Base-by-base conservation (phyloP, 371 early-diverging fungal genomes). In the Mucor racemosus region DNA sequence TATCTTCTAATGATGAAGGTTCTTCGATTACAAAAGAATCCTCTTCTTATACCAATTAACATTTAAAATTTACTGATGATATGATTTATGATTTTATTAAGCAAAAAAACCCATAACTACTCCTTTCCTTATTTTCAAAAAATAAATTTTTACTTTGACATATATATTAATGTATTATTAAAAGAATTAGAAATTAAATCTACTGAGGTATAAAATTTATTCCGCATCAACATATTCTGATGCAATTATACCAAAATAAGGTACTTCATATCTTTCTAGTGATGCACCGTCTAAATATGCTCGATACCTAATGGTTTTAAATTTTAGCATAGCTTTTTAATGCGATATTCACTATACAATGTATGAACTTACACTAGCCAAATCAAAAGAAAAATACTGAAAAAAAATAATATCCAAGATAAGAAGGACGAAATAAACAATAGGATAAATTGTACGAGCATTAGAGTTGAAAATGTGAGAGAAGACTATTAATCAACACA, bases 221-320 rank as follows among this genome's bases (percentile, higher is more conserved):
- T 90, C 90, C 19, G 69, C 73, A 67, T 90, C 89, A 1, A 87
- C 87, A 85, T 87, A 90, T 60, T 81, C 73, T 34, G 86, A 75
- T 19, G 91, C 91, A 14, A 88, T 68, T 38, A 61, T 55, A 19
- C 91, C 91, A 67, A 88, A 69, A 61, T 81, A 87, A 7, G 91
- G 91, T 7, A 88, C 54, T 57, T 83, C 77, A 48, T 84, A 88
- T 53, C 91, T 78, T 46, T 86, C 87, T 40, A 91, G 71, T 10
- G 86, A 80, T 55, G 82, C 87, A 19, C 85, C 84, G 66, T 89
- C 88, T 62, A 80, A 69, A 75, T 89, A 91, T 7, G 91, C 91
- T 53, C 82, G 76, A 60, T 86, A 89, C 26, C 89, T 87, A 41
- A 33, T 13, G 19, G 33, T 17, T 33, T 13, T 44, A 21, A 40